Evolutionary conservation across 2,329 filamentous ascomycete species (phyloP), one percentile per base, ranked within the genome.

Genomic region (Phyllosticta citribraziliensis): DNA sequence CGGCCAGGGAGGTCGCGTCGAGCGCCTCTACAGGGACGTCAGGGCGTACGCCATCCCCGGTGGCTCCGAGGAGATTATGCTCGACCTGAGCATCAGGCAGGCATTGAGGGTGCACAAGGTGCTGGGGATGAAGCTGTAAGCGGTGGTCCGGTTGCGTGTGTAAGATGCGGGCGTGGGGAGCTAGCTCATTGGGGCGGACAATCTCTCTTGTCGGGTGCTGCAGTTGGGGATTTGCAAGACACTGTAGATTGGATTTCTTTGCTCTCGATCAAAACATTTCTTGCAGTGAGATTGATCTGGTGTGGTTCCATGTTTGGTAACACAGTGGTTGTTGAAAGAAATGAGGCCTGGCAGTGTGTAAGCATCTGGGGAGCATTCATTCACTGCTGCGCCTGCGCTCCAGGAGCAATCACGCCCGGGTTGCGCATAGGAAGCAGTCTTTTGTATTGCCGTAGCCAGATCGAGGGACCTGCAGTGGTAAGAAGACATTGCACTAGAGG

Each of bases 1-100:
- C 61, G 94, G 94, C 17, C 94, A 97, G 79, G 94, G 94, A 64
- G 93, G 85, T 63, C 97, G 97, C 84, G 85, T 97, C 58, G 94
- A 99, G 84, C 80, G 94, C 63, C 78, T 99, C 69, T 97, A 97
- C 76, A 84, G 94, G 65, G 94, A 99, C 74, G 94, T 97, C 17
- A 84, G 94, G 68, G 94, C 94, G 0, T 97, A 99, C 75, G 93
- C 94, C 25, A 81, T 99, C 67, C 94, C 94, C 2, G 94, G 94
- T 70, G 94, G 94, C 24, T 91, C 86, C 66, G 93, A 99, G 79
- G 94, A 99, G 82, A 99, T 99, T 66, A 99, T 99, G 94, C 79
- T 97, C 66, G 94, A 99, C 75, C 76, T 99, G 70, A 96, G 90
- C 77, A 96, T 99, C 74, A 83, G 93, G 68, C 92, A 97, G 81